Base-by-base conservation (phyloP, 352 stramenopile species). In the Globisporangium yorkense region DNA sequence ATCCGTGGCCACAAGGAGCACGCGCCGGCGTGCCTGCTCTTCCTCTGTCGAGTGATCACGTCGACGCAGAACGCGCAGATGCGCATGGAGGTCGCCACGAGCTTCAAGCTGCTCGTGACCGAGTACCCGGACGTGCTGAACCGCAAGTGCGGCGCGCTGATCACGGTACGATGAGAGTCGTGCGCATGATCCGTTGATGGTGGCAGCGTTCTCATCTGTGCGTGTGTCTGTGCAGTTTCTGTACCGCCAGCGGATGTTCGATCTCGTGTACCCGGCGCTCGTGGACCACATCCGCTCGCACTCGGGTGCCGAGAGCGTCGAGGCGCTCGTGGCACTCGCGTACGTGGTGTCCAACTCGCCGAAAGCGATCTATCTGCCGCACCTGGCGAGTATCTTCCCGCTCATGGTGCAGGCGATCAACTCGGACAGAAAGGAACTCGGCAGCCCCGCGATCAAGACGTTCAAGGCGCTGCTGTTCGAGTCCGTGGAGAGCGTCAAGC, bases 401-500 rank as follows among this genome's bases (percentile, higher is more conserved):
- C 73, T 92, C 47, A 86, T 94, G 70, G 77, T 93, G 43, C 77
- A 88, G 41, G 85, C 83, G 35, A 81, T 94, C 63, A 92, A 88
- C 63, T 80, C 74, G 54, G 80, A 90, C 61, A 68, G 83, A 58
- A 51, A 64, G 18, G 84, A 89, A 59, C 67, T 94, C 43, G 80
- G 85, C 15, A 88, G 79, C 53, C 79, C 85, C n/a, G 80, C 83
- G 12, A 86, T 94, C 41, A 67, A 74, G 55, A 91, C 80, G 29
- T 94, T 92, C 59, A 87, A 88, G 39, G 66, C 80, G 47, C 67
- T 91, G 56, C 70, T 92, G 5, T 70, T 89, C 20, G 80, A 92
- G 60, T 90, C 77, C 12, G 72, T 90, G 8, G 84, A 93, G 56
- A 87, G 68, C 43, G 79, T 85, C 47, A 92, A 94, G 56, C 83